phyloP scores from a whole-genome alignment of 2,329 filamentous ascomycete species.

The Aspergillus proliferans region DNA sequence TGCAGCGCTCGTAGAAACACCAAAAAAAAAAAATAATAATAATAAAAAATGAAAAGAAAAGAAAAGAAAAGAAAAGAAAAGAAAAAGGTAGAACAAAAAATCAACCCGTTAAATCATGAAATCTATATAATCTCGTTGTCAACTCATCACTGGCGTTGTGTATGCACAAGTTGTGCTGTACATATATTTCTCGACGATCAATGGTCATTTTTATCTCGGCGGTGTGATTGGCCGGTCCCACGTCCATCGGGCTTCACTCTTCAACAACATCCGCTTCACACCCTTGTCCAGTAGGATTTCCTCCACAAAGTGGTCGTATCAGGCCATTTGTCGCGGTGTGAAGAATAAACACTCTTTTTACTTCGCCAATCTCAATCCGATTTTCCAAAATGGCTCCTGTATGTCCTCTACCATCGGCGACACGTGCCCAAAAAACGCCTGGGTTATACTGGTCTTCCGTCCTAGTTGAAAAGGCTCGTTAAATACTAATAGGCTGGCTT shows the following conservation, averaged over 20 bases:
- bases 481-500: conserved; percentile 2
- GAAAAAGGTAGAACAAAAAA: neutral
- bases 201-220: neutral
- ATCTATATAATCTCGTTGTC: neutral
- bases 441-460: no score
- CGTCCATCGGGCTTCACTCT: neutral
- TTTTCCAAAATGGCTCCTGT: conserved; percentile 28
- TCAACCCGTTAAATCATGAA: neutral
- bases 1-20: neutral
- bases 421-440: neutral
- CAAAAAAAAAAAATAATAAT: no score
- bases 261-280: neutral
- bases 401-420: conserved; percentile 8
- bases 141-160: neutral
- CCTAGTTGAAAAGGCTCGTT: neutral
- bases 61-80: neutral
- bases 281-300: neutral
- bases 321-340: no score
- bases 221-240: neutral
- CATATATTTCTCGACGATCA: neutral
- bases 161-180: neutral
- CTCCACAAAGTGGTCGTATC: no score
- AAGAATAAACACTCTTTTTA: no score
- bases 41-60: no score
- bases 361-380: no score